Evolutionary conservation across 2,329 filamentous ascomycete genomes (phyloP).

Genomic region (Lecanosticta acicola): DNA sequence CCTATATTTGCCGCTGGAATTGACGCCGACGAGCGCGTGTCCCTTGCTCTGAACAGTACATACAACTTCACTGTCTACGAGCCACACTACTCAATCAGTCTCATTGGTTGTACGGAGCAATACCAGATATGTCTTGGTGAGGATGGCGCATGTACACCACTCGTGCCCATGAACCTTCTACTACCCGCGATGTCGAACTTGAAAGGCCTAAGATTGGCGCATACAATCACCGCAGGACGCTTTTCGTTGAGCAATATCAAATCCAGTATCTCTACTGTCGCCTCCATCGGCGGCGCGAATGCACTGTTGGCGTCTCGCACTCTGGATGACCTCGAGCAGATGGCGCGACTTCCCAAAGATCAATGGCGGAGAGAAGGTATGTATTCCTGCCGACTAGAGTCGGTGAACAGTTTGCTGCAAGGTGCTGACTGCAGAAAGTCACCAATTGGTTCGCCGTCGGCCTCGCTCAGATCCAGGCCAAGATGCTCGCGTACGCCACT

Average conservation of each 20-base stretch:
- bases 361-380: constrained; percentile 1
- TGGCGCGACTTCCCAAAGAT: not conserved
- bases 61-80: constrained; percentile 1
- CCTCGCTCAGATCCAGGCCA: constrained; percentile 1
- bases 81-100: not conserved
- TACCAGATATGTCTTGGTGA: constrained; percentile 1
- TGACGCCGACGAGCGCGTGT: not conserved
- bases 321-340: not conserved
- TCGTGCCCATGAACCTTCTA: not conserved
- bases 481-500: constrained; percentile 1
- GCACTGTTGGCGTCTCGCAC: no score
- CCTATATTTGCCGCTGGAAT: constrained; percentile 2
- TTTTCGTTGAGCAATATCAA: no score
- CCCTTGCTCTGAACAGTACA: not conserved
- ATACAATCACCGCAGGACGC: no score
- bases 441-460: constrained; percentile 2
- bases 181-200: no score
- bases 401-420: no score
- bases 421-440: no score
- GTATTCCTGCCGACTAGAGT: no score
- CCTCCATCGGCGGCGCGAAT: no score
- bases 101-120: constrained; percentile 2
- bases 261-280: no score
- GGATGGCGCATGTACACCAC: not conserved
- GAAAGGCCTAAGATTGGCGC: no score